phyloP scores from a whole-genome alignment of 805 yeast species.

The Metschnikowia borealis region DNA sequence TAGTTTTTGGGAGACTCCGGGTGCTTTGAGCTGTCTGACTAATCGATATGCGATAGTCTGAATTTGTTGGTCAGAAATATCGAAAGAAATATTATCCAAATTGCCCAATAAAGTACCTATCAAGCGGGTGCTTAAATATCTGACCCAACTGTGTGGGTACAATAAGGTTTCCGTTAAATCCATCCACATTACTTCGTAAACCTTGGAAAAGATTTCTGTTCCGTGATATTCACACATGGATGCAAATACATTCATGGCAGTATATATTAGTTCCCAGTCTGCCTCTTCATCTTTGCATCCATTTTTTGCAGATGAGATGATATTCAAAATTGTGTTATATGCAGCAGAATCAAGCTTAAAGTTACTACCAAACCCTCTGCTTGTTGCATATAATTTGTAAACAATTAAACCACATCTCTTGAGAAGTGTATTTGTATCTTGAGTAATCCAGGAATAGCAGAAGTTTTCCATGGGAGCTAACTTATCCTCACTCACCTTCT shows the following conservation, averaged over 20 bases:
- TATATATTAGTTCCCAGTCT: slow-evolving; percentile 77
- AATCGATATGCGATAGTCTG: slow-evolving; percentile 65
- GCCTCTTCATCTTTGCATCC: slow-evolving; percentile 33
- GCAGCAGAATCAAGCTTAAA: slow-evolving; percentile 39
- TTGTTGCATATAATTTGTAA: slow-evolving; percentile 56
- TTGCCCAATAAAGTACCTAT: slow-evolving; percentile 50
- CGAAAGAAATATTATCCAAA: slow-evolving; percentile 32
- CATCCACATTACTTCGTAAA: slow-evolving; percentile 46
- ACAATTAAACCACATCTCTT: slow-evolving; percentile 71
- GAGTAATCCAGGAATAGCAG: slow-evolving; percentile 59
- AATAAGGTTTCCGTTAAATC: slow-evolving; percentile 52
- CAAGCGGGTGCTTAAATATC: slow-evolving; percentile 61
- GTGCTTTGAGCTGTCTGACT: slow-evolving; percentile 80
- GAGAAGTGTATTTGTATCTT: slow-evolving; percentile 48
- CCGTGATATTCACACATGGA: slow-evolving; percentile 38
- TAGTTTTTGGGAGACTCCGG: slow-evolving; percentile 58
- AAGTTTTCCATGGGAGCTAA: slow-evolving; percentile 37
- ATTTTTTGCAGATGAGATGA: slow-evolving; percentile 31
- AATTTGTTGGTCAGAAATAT: slow-evolving; percentile 41
- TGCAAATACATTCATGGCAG: slow-evolving; percentile 52
- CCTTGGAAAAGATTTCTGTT: slow-evolving; percentile 22
- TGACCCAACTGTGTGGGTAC: slow-evolving; percentile 91
- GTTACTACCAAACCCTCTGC: slow-evolving; percentile 41
- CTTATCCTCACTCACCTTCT: slow-evolving; percentile 38
- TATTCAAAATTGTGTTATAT: slow-evolving; percentile 20